These are phyloP conservation scores for Alternaria brassicicola DNA, from an alignment of 2,329 filamentous ascomycete genomes.

Conservation along the genomic window DNA sequence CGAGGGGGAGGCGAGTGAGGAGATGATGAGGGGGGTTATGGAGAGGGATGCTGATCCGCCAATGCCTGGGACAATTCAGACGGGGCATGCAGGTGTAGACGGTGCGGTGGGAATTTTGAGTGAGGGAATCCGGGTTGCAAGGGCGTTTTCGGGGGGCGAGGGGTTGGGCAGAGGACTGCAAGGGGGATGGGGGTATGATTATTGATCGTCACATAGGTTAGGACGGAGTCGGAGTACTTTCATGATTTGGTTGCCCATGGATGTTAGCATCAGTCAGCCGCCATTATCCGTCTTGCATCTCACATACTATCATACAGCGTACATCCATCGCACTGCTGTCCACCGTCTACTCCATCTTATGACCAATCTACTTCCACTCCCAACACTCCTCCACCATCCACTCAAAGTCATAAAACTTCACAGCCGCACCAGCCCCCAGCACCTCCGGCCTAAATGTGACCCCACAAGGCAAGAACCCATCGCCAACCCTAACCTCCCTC, in stretches of 20 bases:
- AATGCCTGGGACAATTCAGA: conserved; percentile 37
- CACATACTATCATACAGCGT: background rate
- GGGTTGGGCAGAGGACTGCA: conserved; percentile 25
- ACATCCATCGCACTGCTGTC: background rate
- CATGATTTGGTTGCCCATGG: background rate
- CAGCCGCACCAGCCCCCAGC: conserved; percentile 36
- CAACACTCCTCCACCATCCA: conserved; percentile 51
- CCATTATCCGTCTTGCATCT: background rate
- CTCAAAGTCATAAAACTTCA: conserved; percentile 41
- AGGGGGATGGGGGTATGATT: conserved; percentile 46
- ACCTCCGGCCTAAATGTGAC: conserved; percentile 41
- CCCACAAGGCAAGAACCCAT: conserved; percentile 50
- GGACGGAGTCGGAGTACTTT: background rate
- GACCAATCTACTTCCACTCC: conserved; percentile 26
- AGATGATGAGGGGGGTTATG: conserved; percentile 38
- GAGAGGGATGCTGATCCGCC: conserved; percentile 54
- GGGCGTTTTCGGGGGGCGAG: conserved; percentile 30
- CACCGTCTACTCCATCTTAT: background rate
- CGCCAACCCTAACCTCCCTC: conserved; percentile 48
- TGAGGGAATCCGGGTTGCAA: conserved; percentile 42
- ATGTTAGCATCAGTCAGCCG: background rate
- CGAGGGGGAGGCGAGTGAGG: conserved; percentile 61
- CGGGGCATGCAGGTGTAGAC: conserved; percentile 40
- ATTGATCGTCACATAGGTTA: background rate
- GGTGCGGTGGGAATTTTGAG: conserved; percentile 41